Evolutionary conservation across 2,329 filamentous ascomycete species (phyloP).

Genomic region (Xylaria sp.): DNA sequence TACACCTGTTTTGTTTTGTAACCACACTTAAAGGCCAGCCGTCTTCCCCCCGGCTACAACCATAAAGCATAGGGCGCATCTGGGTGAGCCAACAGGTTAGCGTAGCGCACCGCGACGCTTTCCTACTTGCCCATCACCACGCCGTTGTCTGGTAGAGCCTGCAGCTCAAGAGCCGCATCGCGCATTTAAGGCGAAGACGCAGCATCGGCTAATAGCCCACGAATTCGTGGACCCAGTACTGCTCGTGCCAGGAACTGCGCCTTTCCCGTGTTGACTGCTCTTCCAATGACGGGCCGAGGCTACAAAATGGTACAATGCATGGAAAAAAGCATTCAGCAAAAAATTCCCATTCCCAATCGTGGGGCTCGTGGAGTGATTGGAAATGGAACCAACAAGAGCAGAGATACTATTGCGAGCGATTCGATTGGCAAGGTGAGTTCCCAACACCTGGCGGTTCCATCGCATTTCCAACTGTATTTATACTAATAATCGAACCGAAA

Average conservation of each 20-base stretch:
- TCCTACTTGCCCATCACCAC: slow-evolving; percentile 22
- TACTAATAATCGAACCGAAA: slow-evolving; percentile 7
- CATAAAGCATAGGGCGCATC: background rate
- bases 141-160: slow-evolving; percentile 25
- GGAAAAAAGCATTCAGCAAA: slow-evolving; percentile 33
- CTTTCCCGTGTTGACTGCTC: slow-evolving; percentile 25
- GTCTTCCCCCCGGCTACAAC: slow-evolving; percentile 4
- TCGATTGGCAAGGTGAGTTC: slow-evolving; percentile 36
- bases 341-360: slow-evolving; percentile 30
- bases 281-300: slow-evolving; percentile 32
- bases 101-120: slow-evolving; percentile 12
- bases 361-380: slow-evolving; percentile 34
- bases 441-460: background rate
- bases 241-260: slow-evolving; percentile 30
- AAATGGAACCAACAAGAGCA: slow-evolving; percentile 34
- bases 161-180: slow-evolving; percentile 38
- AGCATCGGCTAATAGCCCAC: slow-evolving; percentile 27
- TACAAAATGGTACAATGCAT: slow-evolving; percentile 42
- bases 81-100: background rate
- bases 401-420: slow-evolving; percentile 33
- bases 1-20: slow-evolving; percentile 3
- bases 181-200: slow-evolving; percentile 37
- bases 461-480: background rate
- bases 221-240: slow-evolving; percentile 29
- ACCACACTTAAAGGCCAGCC: slow-evolving; percentile 7